These are phyloP conservation scores for Lodderomyces parapsilosis DNA, from an alignment of 1,139 yeast genomes.

Conservation along the genomic window DNA sequence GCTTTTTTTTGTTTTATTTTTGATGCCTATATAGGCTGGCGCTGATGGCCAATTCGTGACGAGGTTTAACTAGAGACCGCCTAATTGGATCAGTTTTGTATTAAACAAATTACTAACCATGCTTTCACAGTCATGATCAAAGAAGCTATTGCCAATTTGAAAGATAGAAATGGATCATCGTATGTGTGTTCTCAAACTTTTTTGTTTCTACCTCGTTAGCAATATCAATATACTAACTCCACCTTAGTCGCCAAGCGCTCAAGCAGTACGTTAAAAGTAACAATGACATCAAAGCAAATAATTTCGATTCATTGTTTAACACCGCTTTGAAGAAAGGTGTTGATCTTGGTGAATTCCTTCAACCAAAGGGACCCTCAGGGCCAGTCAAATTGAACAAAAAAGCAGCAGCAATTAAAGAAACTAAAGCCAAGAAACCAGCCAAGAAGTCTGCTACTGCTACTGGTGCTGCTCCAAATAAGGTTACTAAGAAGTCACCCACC, in stretches of 20 bases:
- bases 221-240: conserved; percentile 5
- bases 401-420: conserved; percentile 16
- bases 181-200: conserved; percentile 28
- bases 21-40: not conserved
- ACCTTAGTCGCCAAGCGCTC: conserved; percentile 62
- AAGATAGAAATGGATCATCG: conserved; percentile 83
- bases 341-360: conserved; percentile 69
- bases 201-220: conserved; percentile 4
- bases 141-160: conserved; percentile 68
- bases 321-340: conserved; percentile 81
- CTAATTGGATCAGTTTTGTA: too few relatives aligned
- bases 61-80: too few relatives aligned
- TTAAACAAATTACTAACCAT: conserved; percentile 4
- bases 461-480: conserved; percentile 17
- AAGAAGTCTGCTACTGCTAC: conserved; percentile 12
- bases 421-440: conserved; percentile 20
- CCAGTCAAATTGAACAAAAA: conserved; percentile 63
- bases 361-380: conserved; percentile 87
- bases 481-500: conserved; percentile 13
- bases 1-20: not conserved
- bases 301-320: conserved; percentile 77
- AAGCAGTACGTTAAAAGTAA: conserved; percentile 71
- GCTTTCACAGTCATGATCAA: conserved; percentile 62
- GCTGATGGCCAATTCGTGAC: not conserved
- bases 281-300: conserved; percentile 56